Base-by-base conservation (phyloP, 2,329 filamentous ascomycete species). In the Colletotrichum sidae region DNA sequence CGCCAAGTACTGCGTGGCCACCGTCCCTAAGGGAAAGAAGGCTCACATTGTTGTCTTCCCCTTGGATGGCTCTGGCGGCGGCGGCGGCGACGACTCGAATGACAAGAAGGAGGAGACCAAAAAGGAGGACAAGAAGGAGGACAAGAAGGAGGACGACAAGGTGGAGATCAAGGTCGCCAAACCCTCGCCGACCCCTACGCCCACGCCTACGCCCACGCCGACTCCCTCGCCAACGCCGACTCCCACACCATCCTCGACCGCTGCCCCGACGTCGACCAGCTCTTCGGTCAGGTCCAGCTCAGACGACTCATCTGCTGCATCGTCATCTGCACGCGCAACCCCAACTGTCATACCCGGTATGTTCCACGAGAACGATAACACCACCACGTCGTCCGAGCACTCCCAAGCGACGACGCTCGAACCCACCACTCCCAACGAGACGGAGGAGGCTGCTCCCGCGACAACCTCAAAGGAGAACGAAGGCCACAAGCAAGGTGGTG, bases 1-100 rank as follows among this genome's bases (percentile, higher is more conserved):
- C 70, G 86, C 88, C 15, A 80, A 82, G 46, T 94, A 93, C 77
- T 95, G 92, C 71, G 91, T 94, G 52, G 92, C 92, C 11, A 94
- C 92, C 12, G 88, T 93, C 13, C 82, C 88, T 47, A 85, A 86
- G 70, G 92, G 92, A 34, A 77, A 78, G 52, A 87, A 83, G 59
- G 92, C 91, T 47, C 88, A 87, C 71, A 87, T 94, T 68, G 86
- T 92, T 34, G 86, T 92, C 44, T 87, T 80, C 71, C 81, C 77
- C 69, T 72, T 80, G 12, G 81, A 84, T 65, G 81, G 81, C 45
- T 80, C 79, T 5, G 76, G 71, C 45, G 75, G 77, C n/a, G 69
- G 70, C 55, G 51, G 59, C 35, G 64, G 64, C 8, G 61, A 59
- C 8, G 69, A 68, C 13, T 67, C 70, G 15, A 69, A 66, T 12